These are phyloP conservation scores for Aspergillus wentii DNA, from an alignment of 495 filamentous ascomycete species.

Conservation along the genomic window DNA sequence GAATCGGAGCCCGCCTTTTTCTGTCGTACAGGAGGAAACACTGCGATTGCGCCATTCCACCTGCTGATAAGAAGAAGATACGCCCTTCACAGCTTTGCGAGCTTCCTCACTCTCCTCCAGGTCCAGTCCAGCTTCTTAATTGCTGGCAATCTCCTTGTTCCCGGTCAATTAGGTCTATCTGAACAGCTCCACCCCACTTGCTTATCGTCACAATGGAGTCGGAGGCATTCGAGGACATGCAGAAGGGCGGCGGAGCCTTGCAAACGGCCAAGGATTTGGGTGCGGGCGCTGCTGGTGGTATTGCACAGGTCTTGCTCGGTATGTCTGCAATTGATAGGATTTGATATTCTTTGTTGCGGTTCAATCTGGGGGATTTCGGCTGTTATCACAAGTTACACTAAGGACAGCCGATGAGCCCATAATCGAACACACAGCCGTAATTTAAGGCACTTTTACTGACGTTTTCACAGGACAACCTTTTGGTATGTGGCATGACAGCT, in stretches of 20 bases:
- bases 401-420: neutral
- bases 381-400: no score
- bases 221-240: conserved; percentile 32
- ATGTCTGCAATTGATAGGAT: conserved; percentile 34
- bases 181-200: no score
- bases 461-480: conserved; percentile 78
- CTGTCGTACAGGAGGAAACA: no score
- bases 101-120: neutral
- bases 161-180: no score
- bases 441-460: conserved; percentile 29
- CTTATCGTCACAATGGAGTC: conserved; percentile 23
- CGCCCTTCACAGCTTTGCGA: neutral
- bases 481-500: conserved; percentile 40
- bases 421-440: neutral
- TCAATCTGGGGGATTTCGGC: no score
- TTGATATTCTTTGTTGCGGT: conserved; percentile 2
- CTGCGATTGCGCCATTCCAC: no score
- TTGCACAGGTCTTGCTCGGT: conserved; percentile 95
- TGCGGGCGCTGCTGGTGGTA: conserved; percentile 83
- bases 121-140: no score
- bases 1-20: conserved; percentile 25
- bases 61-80: conserved; percentile 16
- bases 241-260: conserved; percentile 34
- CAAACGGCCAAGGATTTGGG: conserved; percentile 87
- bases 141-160: no score